These are phyloP conservation scores for Eimeria tenella DNA, from an alignment of 169 alveolate species.

Conservation along the genomic window DNA sequence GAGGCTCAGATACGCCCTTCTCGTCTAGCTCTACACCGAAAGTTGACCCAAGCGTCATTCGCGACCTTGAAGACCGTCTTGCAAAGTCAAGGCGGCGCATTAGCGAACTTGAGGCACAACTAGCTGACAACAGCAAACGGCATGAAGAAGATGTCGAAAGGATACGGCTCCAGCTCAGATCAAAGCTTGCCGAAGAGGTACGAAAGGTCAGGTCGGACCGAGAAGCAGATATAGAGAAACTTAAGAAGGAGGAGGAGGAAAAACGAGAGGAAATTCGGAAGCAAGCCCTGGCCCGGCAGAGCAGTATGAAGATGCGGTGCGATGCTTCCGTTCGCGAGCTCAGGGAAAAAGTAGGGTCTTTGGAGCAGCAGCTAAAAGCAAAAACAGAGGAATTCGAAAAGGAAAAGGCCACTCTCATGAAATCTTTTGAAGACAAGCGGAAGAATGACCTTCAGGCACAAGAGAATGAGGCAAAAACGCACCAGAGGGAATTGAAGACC, in stretches of 20 bases:
- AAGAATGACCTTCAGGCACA: slow-evolving; percentile 25
- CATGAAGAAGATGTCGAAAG: slow-evolving; percentile 61
- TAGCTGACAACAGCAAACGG: slow-evolving; percentile 11
- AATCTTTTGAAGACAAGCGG: slow-evolving; percentile 39
- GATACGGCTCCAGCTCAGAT: not conserved
- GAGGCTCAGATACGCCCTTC: slow-evolving; percentile 1
- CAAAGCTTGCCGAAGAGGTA: slow-evolving; percentile 34
- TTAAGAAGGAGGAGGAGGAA: slow-evolving; percentile 19
- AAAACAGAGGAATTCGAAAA: slow-evolving; percentile 31
- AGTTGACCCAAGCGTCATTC: not conserved
- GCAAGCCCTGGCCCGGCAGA: slow-evolving; percentile 69
- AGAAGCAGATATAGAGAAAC: slow-evolving; percentile 28
- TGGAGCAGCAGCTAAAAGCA: slow-evolving; percentile 35
- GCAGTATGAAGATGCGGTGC: slow-evolving; percentile 60
- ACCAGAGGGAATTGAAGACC: slow-evolving; percentile 29
- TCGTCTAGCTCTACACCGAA: not conserved
- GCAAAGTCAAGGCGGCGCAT: slow-evolving; percentile 14
- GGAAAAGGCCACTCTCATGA: slow-evolving; percentile 12
- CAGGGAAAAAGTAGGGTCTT: slow-evolving; percentile 4
- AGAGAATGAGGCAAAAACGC: slow-evolving; percentile 46
- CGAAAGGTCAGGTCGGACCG: slow-evolving; percentile 19
- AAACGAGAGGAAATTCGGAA: slow-evolving; percentile 30
- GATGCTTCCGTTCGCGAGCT: slow-evolving; percentile 70
- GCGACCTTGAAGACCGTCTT: slow-evolving; percentile 50
- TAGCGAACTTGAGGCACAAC: slow-evolving; percentile 49